Percentiles rank a stretch among this genome's conserved stretches.
Evolutionary conservation across 495 filamentous ascomycete species (phyloP).

Genomic region (Hyaloscypha bicolor): DNA sequence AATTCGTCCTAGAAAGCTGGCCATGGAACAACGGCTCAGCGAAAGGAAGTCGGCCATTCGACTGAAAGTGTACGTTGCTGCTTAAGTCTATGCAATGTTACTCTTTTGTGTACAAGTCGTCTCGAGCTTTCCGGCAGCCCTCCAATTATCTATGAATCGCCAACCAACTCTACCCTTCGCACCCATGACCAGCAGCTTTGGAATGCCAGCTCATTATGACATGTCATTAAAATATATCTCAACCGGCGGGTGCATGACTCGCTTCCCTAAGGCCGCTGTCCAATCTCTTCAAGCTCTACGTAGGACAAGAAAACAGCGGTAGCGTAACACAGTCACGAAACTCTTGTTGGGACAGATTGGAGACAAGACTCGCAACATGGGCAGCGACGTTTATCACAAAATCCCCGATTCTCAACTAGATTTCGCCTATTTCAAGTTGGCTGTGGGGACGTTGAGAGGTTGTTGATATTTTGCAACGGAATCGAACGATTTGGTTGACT

Average conservation of each 20-base stretch:
- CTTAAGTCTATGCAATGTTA: not conserved
- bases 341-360: not conserved
- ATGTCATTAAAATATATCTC: not conserved
- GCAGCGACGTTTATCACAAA: not conserved
- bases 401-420: not conserved
- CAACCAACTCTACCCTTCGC: not conserved
- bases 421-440: not conserved
- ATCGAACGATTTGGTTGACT: not conserved
- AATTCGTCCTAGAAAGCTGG: not conserved
- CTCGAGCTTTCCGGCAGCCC: not conserved
- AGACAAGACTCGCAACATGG: not conserved
- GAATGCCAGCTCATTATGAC: conserved; percentile 1
- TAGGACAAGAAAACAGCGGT: not conserved
- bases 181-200: not conserved
- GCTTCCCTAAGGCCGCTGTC: not conserved
- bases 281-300: not conserved
- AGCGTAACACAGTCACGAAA: no score
- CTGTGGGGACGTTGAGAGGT: not conserved
- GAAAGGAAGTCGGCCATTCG: not conserved
- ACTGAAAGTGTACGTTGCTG: not conserved
- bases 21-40: not conserved
- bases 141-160: not conserved
- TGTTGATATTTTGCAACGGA: not conserved
- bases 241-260: not conserved
- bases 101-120: not conserved